phyloP scores from a whole-genome alignment of 2,329 filamentous ascomycete genomes.

The Talaromyces sp. region DNA sequence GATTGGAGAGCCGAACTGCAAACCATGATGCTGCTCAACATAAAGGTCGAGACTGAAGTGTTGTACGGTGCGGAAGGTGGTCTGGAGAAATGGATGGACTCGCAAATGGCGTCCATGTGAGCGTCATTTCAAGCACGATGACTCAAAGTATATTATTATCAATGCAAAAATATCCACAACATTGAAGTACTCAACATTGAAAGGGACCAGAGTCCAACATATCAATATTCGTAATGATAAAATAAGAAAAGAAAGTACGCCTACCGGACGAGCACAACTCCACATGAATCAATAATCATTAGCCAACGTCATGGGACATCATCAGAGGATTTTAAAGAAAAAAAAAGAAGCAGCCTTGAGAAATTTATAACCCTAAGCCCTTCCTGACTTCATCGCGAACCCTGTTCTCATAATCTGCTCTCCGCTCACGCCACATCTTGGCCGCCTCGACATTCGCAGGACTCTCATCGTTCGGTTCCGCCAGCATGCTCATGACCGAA shows the following conservation, averaged over 20 bases:
- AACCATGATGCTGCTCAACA: constrained; percentile 56
- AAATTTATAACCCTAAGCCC: constrained; percentile 64
- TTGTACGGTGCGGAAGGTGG: constrained; percentile 41
- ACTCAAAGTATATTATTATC: not conserved
- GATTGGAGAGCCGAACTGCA: constrained; percentile 52
- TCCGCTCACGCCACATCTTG: constrained; percentile 87
- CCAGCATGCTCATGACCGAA: constrained; percentile 96
- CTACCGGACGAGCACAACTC: not conserved
- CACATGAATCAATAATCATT: not conserved
- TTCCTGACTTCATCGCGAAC: constrained; percentile 77
- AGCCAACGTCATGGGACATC: not conserved
- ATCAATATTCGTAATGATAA: not conserved
- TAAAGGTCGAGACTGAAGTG: constrained; percentile 59
- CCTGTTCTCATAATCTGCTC: constrained; percentile 76
- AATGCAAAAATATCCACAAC: not conserved
- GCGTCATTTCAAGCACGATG: not conserved
- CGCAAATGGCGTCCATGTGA: constrained; percentile 19
- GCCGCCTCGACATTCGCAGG: constrained; percentile 95
- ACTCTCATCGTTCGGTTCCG: constrained; percentile 94
- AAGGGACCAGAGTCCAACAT: not conserved
- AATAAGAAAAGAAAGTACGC: not conserved
- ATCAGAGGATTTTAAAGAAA: not conserved
- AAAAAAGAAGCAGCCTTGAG: not conserved
- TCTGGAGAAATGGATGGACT: constrained; percentile 40
- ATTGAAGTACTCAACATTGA: not conserved